Base-by-base conservation (phyloP, 768 basidiomycete genomes). In the Ramaria sp. region DNA sequence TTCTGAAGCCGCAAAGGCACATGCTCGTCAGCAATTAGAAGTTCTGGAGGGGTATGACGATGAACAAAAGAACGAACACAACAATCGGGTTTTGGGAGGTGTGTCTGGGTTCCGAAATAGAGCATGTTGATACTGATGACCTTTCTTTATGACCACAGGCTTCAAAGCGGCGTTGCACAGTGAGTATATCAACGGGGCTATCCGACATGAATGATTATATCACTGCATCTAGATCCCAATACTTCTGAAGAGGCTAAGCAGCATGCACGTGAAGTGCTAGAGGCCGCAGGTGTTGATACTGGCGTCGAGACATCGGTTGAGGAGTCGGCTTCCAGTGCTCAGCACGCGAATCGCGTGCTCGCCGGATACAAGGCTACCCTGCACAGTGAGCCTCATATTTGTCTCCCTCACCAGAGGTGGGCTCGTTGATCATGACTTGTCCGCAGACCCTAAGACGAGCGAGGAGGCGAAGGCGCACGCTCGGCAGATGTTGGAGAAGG, bases 281-380 rank as follows among this genome's bases (percentile, higher is more conserved):
- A 70, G 45, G 77, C 74, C 4, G 71, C 73, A 3, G 79, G 73
- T 0, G 71, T 75, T 47, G 58, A 61, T 1, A 51, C 64, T 43
- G 70, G 71, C 37, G 65, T 65, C 39, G 57, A 17, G 57, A 50
- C 17, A 31, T 49, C 20, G 59, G 65, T 0, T 13, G 67, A 68
- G 0, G 69, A 63, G 0, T 27, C 27, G 3, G 65, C 67, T 17
- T 60, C 54, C 3, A 19, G 19, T 19, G 24, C 45, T 12, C 70
- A 75, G 60, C 78, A 80, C 53, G 59, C 68, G 50, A 72, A 63
- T 1, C 78, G 74, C 37, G 78, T 82, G 42, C 63, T 78, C 4
- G 80, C 72, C 0, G 80, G 80, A 10, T 80, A 80, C 65, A 82
- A 82, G 59, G 79, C 81, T 30, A 73, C 80, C 1, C 62, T 82